These are phyloP conservation scores for Botrytis aclada DNA, from an alignment of 2,329 filamentous ascomycete species.

Conservation along the genomic window DNA sequence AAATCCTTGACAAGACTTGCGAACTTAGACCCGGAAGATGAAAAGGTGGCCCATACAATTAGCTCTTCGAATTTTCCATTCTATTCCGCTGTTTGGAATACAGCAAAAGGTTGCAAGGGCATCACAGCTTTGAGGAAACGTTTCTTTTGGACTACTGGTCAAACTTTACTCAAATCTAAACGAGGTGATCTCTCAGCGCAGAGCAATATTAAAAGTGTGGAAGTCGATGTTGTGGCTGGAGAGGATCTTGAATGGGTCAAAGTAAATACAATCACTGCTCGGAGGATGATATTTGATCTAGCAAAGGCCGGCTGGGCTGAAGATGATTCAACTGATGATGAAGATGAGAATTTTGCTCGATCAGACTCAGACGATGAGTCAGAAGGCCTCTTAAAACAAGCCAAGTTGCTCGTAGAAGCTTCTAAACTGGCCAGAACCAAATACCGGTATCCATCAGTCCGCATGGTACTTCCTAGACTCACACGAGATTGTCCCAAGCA, in stretches of 20 bases:
- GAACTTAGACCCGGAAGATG: slow-evolving; percentile 28
- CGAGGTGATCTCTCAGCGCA: slow-evolving; percentile 10
- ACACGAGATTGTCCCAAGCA: slow-evolving; percentile 45
- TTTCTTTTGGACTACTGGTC: slow-evolving; percentile 46
- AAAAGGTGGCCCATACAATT: slow-evolving; percentile 51
- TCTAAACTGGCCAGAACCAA: slow-evolving; percentile 54
- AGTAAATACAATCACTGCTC: slow-evolving; percentile 63
- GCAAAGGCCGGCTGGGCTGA: slow-evolving; percentile 64
- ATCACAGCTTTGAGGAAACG: slow-evolving; percentile 56
- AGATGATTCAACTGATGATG: slow-evolving; percentile 43
- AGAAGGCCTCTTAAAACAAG: slow-evolving; percentile 57
- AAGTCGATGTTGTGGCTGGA: slow-evolving; percentile 61
- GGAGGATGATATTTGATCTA: slow-evolving; percentile 62
- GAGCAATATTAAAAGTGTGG: slow-evolving; percentile 17
- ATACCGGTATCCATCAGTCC: slow-evolving; percentile 57
- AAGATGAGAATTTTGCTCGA: slow-evolving; percentile 40
- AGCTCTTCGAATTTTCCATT: slow-evolving; percentile 65
- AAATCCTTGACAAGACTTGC: slow-evolving; percentile 44
- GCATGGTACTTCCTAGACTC: slow-evolving; percentile 60
- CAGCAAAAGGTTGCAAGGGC: slow-evolving; percentile 55
- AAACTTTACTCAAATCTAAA: slow-evolving; percentile 16
- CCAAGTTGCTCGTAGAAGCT: slow-evolving; percentile 55
- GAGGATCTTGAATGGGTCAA: slow-evolving; percentile 66
- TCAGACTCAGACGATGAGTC: slow-evolving; percentile 37
- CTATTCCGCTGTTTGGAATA: slow-evolving; percentile 60